A percentile compares a stretch with the other conserved stretches of the same genome.
Evolutionary conservation across 2,329 filamentous ascomycete genomes (phyloP).

Genomic region (Lasiodiplodia gonubiensis): DNA sequence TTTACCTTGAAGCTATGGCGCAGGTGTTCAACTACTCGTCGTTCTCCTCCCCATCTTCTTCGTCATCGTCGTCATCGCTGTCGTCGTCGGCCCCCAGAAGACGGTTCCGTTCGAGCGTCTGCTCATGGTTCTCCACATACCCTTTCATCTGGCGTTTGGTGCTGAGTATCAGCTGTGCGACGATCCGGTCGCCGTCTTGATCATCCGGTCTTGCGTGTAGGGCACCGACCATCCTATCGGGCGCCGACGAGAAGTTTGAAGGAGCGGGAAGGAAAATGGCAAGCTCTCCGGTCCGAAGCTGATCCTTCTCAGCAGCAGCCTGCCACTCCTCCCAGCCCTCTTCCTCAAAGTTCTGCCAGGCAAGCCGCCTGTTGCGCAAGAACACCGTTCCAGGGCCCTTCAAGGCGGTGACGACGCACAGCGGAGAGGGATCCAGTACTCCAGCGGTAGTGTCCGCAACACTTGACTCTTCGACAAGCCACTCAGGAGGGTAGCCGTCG

Average conservation of each 20-base stretch:
- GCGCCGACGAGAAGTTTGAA: too few relatives aligned
- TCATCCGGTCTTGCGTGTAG: not conserved
- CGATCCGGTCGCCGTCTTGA: not conserved
- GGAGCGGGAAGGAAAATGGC: not conserved
- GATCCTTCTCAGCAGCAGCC: not conserved
- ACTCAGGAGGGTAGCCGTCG: not conserved
- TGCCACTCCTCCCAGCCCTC: not conserved
- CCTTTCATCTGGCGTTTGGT: not conserved
- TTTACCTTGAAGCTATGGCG: not conserved
- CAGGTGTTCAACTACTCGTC: not conserved
- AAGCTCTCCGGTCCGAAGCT: not conserved
- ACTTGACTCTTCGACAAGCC: not conserved
- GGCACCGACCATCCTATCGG: not conserved
- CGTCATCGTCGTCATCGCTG: too few relatives aligned
- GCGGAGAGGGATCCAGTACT: not conserved
- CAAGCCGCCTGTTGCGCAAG: not conserved
- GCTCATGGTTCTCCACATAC: not conserved
- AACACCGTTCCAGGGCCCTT: not conserved
- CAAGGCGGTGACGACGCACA: not conserved
- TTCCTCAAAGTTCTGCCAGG: not conserved
- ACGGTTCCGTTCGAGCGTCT: not conserved
- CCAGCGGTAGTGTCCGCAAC: not conserved
- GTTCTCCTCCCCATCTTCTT: too few relatives aligned
- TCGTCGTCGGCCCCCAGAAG: not conserved
- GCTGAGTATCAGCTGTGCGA: not conserved